Evolutionary conservation across 768 basidiomycete genomes (phyloP), one percentile per base, ranked within the genome.

Genomic region (Amanita rubescens): DNA sequence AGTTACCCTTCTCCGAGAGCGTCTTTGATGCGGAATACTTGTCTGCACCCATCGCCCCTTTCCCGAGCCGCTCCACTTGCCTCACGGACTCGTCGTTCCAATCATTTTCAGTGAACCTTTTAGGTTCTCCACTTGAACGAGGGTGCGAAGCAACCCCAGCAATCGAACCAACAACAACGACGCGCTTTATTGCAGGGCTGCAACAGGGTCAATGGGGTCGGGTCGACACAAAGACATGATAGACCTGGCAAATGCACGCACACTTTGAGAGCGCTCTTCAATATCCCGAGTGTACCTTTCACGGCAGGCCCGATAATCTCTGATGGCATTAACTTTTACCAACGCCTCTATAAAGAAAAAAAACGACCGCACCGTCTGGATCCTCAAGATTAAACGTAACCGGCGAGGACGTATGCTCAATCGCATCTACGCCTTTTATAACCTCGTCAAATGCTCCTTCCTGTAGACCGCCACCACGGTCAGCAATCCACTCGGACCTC

Each of bases 381-480:
- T 81, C 73, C 15, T 71, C 67, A 1, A 69, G 71, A 2, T 74
- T 67, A 20, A 71, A 56, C 49, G 74, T 68, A 60, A 82, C 75
- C 1, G 87, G 86, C 1, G 85, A 85, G 0, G 85, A 85, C 3
- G 75, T 80, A 60, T 89, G 88, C 32, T 70, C 75, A 48, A 93
- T 78, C 0, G 77, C 90, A 56, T 88, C 82, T 7, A 91, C 81
- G 1, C 77, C 87, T 63, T 82, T 79, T 55, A 91, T 84, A 0
- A 82, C 87, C 47, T 88, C 81, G 63, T 92, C 87, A 56, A 90
- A 94, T 1, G 84, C 85, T 8, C 79, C 80, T 2, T 75, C 76
- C 82, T 83, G 24, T 38, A 10, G 1, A 8, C 27, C 27, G n/a
- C n/a, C n/a, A n/a, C 55, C n/a, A 38, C 1, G 20, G 19, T 33